phyloP scores from a whole-genome alignment of 2,329 filamentous ascomycete genomes.

The Tolypocladium ophioglossoides region DNA sequence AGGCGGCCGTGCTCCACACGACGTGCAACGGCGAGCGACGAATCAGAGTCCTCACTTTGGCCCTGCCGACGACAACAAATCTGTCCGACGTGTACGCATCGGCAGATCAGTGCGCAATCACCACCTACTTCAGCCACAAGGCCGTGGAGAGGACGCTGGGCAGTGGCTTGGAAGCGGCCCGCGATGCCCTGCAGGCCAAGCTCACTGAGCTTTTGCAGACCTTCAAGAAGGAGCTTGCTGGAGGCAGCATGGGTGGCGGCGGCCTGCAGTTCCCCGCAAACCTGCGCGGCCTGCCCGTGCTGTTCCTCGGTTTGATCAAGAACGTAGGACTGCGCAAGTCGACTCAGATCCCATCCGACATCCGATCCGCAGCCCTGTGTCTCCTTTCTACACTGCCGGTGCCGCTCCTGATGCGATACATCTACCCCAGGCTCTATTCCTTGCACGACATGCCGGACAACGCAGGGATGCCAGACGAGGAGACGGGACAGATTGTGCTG shows the following conservation, averaged over 20 bases:
- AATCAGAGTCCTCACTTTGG: conserved; percentile 88
- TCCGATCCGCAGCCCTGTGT: conserved; percentile 85
- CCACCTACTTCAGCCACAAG: conserved; percentile 94
- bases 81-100: conserved; percentile 88
- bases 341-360: conserved; percentile 85
- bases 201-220: conserved; percentile 86
- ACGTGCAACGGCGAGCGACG: conserved; percentile 95
- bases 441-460: conserved; percentile 95
- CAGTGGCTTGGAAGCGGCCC: conserved; percentile 77
- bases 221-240: conserved; percentile 92
- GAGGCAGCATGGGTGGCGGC: conserved; percentile 90
- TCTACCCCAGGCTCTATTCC: conserved; percentile 76
- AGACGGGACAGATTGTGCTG: conserved; percentile 81
- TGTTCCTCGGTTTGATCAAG: conserved; percentile 94
- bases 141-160: conserved; percentile 84
- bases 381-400: conserved; percentile 88
- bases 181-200: conserved; percentile 86
- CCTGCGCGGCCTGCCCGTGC: conserved; percentile 72
- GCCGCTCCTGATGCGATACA: conserved; percentile 85
- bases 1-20: conserved; percentile 91
- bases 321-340: conserved; percentile 90
- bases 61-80: conserved; percentile 84
- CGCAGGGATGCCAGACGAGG: conserved; percentile 72
- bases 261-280: conserved; percentile 93
- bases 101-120: conserved; percentile 87